Evolutionary conservation across 495 filamentous ascomycete genomes (phyloP).

Genomic region (Niebla homalea): DNA sequence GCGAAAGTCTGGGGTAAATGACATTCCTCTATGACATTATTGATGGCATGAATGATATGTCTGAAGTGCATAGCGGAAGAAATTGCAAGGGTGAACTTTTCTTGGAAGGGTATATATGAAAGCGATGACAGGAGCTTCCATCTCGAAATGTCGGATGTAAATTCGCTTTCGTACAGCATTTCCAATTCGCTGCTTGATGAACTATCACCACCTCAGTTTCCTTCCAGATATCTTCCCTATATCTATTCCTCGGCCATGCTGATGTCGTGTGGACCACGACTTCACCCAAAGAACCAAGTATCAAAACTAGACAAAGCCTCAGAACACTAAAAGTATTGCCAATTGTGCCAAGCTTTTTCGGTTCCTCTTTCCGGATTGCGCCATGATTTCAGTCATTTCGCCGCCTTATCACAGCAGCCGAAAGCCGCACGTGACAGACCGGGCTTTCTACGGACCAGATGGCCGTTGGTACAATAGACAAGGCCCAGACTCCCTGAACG

Average conservation of each 20-base stretch:
- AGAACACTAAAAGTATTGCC: background rate
- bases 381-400: background rate
- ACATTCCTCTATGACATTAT: too few species aligned
- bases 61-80: background rate
- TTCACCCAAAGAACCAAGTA: background rate
- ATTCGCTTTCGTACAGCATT: too few species aligned
- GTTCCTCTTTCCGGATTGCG: background rate
- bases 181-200: too few species aligned
- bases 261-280: background rate
- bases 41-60: too few species aligned
- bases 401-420: background rate
- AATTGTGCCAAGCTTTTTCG: background rate
- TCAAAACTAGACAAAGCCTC: background rate
- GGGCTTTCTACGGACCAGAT: slow-evolving; percentile 10
- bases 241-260: background rate
- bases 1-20: slow-evolving; percentile 1
- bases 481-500: background rate
- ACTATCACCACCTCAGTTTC: too few species aligned
- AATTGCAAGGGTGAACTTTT: background rate
- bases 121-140: too few species aligned
- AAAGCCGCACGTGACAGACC: background rate
- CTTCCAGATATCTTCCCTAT: too few species aligned
- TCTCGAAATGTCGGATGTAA: too few species aligned
- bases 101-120: too few species aligned
- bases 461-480: slow-evolving; percentile 14